Evolutionary conservation across 768 basidiomycete species (phyloP).

Genomic region (Naganishia onofrii): DNA sequence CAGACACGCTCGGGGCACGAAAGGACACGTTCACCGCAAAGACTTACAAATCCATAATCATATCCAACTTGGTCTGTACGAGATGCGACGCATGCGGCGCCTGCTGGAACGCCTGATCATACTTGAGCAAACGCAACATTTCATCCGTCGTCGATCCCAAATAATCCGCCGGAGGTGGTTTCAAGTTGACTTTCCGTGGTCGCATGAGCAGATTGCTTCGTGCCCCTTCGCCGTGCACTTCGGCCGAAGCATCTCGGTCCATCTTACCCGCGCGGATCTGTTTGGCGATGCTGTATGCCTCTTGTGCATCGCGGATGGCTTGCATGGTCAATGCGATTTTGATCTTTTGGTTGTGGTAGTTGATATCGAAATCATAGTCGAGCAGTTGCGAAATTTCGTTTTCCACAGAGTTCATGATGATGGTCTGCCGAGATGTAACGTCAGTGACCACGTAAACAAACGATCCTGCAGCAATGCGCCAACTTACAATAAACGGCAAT

Average conservation of each 20-base stretch:
- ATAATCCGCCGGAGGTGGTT: conserved; percentile 34
- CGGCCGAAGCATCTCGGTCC: conserved; percentile 14
- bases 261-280: conserved; percentile 21
- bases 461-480: background rate
- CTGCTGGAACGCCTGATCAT: conserved; percentile 33
- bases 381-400: background rate
- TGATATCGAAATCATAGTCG: conserved; percentile 27
- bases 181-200: conserved; percentile 18
- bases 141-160: conserved; percentile 42
- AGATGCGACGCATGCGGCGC: conserved; percentile 45
- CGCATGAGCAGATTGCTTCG: conserved; percentile 12
- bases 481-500: conserved; percentile 28
- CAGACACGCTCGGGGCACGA: background rate
- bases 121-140: conserved; percentile 36
- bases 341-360: conserved; percentile 27
- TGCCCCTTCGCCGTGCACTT: background rate
- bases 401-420: conserved; percentile 31
- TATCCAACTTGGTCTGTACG: conserved; percentile 42
- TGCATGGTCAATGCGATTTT: conserved; percentile 31
- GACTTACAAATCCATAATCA: conserved; percentile 51
- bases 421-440: background rate
- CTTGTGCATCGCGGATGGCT: conserved; percentile 27
- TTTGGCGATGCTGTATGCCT: conserved; percentile 23
- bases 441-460: background rate
- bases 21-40: too few relatives aligned